A percentile compares a stretch with the other conserved stretches of the same genome.
phyloP scores from a whole-genome alignment of 192 early-diverging fungal genomes.

The Coemansia sp. region DNA sequence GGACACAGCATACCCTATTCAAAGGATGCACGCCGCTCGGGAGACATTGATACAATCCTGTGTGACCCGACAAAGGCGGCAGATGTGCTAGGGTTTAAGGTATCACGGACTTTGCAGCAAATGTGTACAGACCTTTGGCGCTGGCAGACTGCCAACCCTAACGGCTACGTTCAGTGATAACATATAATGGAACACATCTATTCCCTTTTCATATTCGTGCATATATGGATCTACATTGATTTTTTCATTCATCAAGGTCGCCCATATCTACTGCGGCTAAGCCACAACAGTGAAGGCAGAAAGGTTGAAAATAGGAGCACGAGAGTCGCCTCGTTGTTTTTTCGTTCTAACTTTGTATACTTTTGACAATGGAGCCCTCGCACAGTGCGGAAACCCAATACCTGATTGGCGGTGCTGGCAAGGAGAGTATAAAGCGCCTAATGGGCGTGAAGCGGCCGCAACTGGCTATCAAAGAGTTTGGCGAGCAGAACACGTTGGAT shows the following conservation, averaged over 20 bases:
- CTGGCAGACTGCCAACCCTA: constrained; percentile 74
- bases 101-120: constrained; percentile 60
- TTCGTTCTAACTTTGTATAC: not conserved
- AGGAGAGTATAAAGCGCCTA: constrained; percentile 42
- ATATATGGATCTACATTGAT: no score
- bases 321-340: not conserved
- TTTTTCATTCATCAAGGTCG: not conserved
- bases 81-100: constrained; percentile 68
- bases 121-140: constrained; percentile 75
- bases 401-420: constrained; percentile 27
- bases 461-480: constrained; percentile 35
- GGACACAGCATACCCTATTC: constrained; percentile 78
- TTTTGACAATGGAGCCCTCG: not conserved
- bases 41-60: constrained; percentile 86
- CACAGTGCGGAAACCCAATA: constrained; percentile 6
- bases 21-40: constrained; percentile 69
- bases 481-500: constrained; percentile 26
- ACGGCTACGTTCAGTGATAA: constrained; percentile 54
- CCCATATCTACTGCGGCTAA: not conserved
- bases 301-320: not conserved
- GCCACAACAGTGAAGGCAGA: not conserved
- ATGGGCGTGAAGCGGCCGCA: constrained; percentile 42
- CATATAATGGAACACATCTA: not conserved
- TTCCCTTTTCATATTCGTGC: no score
- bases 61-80: constrained; percentile 74